Conservation (phyloP, 345 rosid genomes). For the Capsella bursapastoris region DNA sequence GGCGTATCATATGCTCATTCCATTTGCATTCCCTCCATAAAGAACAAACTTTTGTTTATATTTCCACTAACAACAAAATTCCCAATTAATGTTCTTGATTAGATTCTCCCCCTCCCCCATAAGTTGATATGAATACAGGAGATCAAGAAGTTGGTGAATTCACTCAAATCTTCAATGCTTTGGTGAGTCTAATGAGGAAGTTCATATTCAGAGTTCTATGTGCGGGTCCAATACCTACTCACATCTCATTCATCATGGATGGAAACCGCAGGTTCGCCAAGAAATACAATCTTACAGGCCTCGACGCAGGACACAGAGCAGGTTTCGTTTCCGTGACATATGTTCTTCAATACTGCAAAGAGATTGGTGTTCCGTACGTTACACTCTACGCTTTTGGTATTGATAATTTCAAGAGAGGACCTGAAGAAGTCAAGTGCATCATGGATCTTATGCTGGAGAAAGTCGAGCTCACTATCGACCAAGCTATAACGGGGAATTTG, state of each 20-base stretch:
- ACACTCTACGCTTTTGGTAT: conserved; percentile 75
- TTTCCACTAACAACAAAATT: neutral
- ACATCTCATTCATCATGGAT: conserved; percentile 47
- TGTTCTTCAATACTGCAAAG: conserved; percentile 63
- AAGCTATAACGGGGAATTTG: conserved; percentile 43
- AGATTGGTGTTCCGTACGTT: conserved; percentile 62
- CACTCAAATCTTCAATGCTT: conserved; percentile 19
- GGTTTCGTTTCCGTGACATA: conserved; percentile 60
- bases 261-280: conserved; percentile 45
- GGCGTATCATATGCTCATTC: conserved; percentile 44
- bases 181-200: conserved; percentile 32
- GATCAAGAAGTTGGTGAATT: conserved; percentile 37
- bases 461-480: conserved; percentile 25
- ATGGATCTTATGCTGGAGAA: conserved; percentile 56
- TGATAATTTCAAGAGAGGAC: conserved; percentile 75
- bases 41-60: conserved; percentile 21
- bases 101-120: neutral
- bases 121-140: conserved; percentile 13
- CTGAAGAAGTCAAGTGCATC: conserved; percentile 64
- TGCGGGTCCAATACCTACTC: conserved; percentile 43
- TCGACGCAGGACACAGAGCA: conserved; percentile 54
- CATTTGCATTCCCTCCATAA: conserved; percentile 37
- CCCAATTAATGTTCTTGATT: neutral
- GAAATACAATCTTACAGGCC: conserved; percentile 37
- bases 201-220: conserved; percentile 36